Base-by-base conservation (phyloP, 257 asterid genomes). In the Salvia miltiorrhiza region DNA sequence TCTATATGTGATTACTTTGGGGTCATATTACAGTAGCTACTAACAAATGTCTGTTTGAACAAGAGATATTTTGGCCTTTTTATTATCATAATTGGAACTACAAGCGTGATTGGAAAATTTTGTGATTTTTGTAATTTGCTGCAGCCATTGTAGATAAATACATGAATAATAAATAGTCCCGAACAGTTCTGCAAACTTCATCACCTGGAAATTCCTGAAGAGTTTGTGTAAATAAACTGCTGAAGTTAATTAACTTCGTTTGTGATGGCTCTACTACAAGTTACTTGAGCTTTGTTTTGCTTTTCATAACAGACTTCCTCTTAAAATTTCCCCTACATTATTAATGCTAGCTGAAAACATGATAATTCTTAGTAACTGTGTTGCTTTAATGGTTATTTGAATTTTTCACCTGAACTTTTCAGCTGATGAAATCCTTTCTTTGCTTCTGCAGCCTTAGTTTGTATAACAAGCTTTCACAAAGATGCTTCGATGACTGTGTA, bases 401-500 rank as follows among this genome's bases (percentile, higher is more conserved):
- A 12, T 9, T 41, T 28, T 14, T 44, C n/a, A 9, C 59, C 80
- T 70, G 69, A 7, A 12, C 14, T 41, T 28, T 14, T 44, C n/a
- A 9, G 65, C 80, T 70, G 69, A 56, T 63, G 9, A 45, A 16
- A n/a, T 26, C 20, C 8, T 26, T 45, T 3, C 0, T 67, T 28
- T 20, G 8, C 49, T 11, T 57, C 37, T 64, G 10, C 73, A 77
- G 77, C 52, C 71, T 77, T n/a, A 59, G 70, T 63, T 50, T 58
- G 56, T 77, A 71, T 35, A 67, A 28, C 59, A 53, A 67, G 32
- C 71, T 77, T 59, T 68, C 60, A 21, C 65, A 77, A 30, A 61
- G 45, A 68, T 77, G 82, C 57, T 77, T 77, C 60, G 21, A n/a
- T 12, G 82, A 73, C 52, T 77, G 82, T 9, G 82, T 77, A 21